phyloP scores from a whole-genome alignment of 2,329 filamentous ascomycete species.

The Colletotrichum liaoningense region DNA sequence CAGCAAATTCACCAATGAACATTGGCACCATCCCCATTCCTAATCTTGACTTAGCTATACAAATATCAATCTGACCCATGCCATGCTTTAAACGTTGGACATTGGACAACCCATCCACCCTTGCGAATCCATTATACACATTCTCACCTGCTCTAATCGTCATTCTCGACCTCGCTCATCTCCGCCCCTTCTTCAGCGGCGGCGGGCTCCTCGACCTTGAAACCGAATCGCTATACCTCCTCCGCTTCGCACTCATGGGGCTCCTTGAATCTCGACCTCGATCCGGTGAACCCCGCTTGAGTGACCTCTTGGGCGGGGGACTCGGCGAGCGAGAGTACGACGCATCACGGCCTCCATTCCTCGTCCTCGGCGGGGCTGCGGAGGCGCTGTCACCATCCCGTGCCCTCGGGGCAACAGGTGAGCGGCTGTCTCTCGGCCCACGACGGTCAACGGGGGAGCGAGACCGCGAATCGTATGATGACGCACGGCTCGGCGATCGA shows the following conservation, averaged over 20 bases:
- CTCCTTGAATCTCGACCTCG: conserved; percentile 11
- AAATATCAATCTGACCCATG: conserved; percentile 13
- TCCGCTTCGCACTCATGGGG: conserved; percentile 37
- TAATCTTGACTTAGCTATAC: conserved; percentile 1
- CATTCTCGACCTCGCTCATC: conserved; percentile 35
- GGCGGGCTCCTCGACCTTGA: conserved; percentile 40
- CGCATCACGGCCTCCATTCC: conserved; percentile 35
- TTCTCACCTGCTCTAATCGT: conserved; percentile 2
- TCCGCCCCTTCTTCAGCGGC: conserved; percentile 40
- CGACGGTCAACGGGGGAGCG: conserved; percentile 34
- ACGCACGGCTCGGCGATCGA: conserved; percentile 41
- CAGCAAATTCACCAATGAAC: background rate
- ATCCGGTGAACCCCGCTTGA: conserved; percentile 18
- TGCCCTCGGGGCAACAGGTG: conserved; percentile 28
- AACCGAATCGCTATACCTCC: conserved; percentile 37
- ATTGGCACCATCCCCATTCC: background rate
- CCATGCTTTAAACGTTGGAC: background rate
- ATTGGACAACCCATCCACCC: background rate
- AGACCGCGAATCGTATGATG: conserved; percentile 44
- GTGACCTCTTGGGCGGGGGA: conserved; percentile 33
- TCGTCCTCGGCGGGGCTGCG: conserved; percentile 38
- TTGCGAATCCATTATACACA: conserved; percentile 36
- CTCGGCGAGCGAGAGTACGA: conserved; percentile 39
- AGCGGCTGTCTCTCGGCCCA: conserved; percentile 36
- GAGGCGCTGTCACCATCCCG: conserved; percentile 35